phyloP scores from a whole-genome alignment of 768 basidiomycete species.

The Vishniacozyma victoriae region DNA sequence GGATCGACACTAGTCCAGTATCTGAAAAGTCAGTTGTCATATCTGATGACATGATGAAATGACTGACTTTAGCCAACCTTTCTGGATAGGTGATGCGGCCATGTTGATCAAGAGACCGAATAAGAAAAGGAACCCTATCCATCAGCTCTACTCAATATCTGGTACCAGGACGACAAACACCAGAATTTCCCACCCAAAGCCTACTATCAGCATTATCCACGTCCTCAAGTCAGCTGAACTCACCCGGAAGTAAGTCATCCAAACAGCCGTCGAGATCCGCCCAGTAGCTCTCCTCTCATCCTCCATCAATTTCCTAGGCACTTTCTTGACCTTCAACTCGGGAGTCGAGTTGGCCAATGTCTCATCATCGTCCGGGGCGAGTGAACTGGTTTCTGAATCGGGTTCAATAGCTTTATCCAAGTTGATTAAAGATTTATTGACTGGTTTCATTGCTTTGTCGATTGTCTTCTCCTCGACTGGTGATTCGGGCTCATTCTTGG shows the following conservation, averaged over 20 bases:
- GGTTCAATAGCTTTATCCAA: slow-evolving; percentile 48
- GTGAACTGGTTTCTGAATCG: slow-evolving; percentile 50
- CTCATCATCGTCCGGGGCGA: slow-evolving; percentile 46
- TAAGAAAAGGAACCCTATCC: slow-evolving; percentile 54
- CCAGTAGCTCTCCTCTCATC: slow-evolving; percentile 66
- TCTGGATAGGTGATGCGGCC: slow-evolving; percentile 61
- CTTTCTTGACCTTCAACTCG: slow-evolving; percentile 50
- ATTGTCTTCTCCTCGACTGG: slow-evolving; percentile 15
- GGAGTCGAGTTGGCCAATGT: slow-evolving; percentile 17
- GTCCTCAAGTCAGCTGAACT: slow-evolving; percentile 22
- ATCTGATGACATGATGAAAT: too few species aligned
- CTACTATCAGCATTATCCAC: slow-evolving; percentile 2
- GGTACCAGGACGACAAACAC: slow-evolving; percentile 8
- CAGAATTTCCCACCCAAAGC: slow-evolving; percentile 36
- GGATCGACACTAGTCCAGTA: slow-evolving; percentile 54
- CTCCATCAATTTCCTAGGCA: slow-evolving; percentile 75
- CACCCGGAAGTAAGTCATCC: slow-evolving; percentile 57
- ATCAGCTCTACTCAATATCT: background rate
- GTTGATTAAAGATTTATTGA: slow-evolving; percentile 25
- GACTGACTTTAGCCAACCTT: slow-evolving; percentile 56
- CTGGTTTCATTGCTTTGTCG: slow-evolving; percentile 15
- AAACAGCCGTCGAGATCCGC: slow-evolving; percentile 61
- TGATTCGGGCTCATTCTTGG: slow-evolving; percentile 10
- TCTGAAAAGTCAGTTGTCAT: slow-evolving; percentile 6
- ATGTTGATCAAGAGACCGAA: slow-evolving; percentile 57